Conservation (phyloP, 2,329 filamentous ascomycete genomes). For the Fusarium pseudograminearum region DNA sequence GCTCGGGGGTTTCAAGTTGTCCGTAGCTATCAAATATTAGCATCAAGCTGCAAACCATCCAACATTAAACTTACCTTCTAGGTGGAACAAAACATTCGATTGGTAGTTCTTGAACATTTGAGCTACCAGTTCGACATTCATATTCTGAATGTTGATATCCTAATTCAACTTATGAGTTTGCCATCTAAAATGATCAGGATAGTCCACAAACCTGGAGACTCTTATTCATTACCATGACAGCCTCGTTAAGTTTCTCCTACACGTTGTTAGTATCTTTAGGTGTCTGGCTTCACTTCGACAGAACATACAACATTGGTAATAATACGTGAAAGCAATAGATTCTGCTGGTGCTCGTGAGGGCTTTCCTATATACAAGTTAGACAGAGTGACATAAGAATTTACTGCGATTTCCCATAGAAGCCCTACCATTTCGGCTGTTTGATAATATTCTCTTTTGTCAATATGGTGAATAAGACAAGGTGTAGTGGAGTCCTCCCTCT, state of each 20-base stretch:
- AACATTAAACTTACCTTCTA: conserved; percentile 77
- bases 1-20: conserved; percentile 80
- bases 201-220: conserved; percentile 75
- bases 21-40: conserved; percentile 71
- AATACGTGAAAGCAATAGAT: conserved; percentile 90
- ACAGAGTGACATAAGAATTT: background rate
- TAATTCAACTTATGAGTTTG: conserved; percentile 53
- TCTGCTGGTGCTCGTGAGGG: conserved; percentile 98
- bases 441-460: background rate
- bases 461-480: background rate
- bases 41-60: background rate
- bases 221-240: conserved; percentile 92
- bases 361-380: conserved; percentile 73
- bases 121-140: conserved; percentile 97
- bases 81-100: conserved; percentile 95
- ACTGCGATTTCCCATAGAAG: accelerated
- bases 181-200: background rate
- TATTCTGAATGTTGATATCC: conserved; percentile 99
- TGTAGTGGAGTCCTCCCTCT: conserved; percentile 28
- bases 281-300: background rate
- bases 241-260: conserved; percentile 97
- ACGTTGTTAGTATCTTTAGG: conserved; percentile 5
- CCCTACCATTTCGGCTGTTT: conserved; percentile 28
- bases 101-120: conserved; percentile 99
- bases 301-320: conserved; percentile 92